These are phyloP conservation scores for Pyrenophora tritici-repentis DNA, from an alignment of 2,329 filamentous ascomycete genomes.

Conservation along the genomic window DNA sequence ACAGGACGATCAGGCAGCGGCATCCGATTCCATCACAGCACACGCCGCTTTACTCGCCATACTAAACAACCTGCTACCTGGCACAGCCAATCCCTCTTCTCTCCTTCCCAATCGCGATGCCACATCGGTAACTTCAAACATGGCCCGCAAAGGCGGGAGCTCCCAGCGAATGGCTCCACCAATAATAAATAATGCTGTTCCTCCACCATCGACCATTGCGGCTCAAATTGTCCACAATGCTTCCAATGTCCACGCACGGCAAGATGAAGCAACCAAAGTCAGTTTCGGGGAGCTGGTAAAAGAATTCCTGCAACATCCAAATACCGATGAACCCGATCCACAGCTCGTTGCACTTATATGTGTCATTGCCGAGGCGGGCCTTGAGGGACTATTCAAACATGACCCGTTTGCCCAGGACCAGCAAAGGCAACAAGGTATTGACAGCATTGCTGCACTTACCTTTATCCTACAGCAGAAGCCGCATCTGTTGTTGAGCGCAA, in stretches of 20 bases:
- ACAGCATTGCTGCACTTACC: conserved; percentile 78
- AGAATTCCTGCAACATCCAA: conserved; percentile 59
- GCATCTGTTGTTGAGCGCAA: conserved; percentile 59
- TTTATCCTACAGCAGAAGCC: conserved; percentile 78
- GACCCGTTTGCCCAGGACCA: conserved; percentile 69
- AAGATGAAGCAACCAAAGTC: conserved; percentile 68
- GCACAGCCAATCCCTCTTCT: background rate
- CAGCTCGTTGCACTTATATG: conserved; percentile 84
- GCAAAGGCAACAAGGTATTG: conserved; percentile 64
- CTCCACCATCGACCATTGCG: conserved; percentile 77
- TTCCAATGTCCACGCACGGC: conserved; percentile 65
- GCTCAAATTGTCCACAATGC: conserved; percentile 85
- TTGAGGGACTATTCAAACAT: conserved; percentile 71
- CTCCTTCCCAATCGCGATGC: conserved; percentile 25
- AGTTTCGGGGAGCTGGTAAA: conserved; percentile 77
- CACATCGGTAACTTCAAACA: conserved; percentile 27
- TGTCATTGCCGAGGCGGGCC: conserved; percentile 77
- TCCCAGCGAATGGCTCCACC: conserved; percentile 36
- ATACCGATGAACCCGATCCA: conserved; percentile 65
- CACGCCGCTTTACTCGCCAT: conserved; percentile 3
- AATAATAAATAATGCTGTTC: conserved; percentile 27
- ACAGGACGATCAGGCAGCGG: background rate
- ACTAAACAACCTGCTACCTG: background rate
- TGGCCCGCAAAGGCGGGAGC: conserved; percentile 50
- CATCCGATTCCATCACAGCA: background rate